Evolutionary conservation across 345 rosid species (phyloP).

Genomic region (Arabis hirsuta): DNA sequence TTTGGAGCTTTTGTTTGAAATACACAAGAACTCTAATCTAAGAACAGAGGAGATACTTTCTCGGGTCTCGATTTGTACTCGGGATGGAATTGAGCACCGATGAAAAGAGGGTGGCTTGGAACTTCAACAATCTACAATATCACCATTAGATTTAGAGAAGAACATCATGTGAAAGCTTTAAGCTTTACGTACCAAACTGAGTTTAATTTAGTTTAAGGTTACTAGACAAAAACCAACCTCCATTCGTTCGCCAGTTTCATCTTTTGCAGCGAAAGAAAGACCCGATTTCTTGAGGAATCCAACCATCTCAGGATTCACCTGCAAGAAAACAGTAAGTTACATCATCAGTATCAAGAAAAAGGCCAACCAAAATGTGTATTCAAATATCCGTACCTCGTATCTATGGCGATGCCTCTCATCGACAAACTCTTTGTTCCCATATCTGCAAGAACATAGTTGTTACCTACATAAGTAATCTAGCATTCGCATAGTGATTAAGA

Average conservation of each 20-base stretch:
- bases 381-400: slow-evolving; percentile 72
- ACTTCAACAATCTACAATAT: slow-evolving; percentile 62
- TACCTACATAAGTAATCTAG: slow-evolving; percentile 3
- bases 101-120: slow-evolving; percentile 65
- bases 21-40: slow-evolving; percentile 51
- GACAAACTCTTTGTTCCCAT: slow-evolving; percentile 65
- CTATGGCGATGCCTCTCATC: slow-evolving; percentile 97
- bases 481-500: not conserved
- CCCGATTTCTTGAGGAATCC: slow-evolving; percentile 69
- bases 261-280: slow-evolving; percentile 86
- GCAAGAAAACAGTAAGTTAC: slow-evolving; percentile 51
- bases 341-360: slow-evolving; percentile 1
- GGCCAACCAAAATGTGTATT: not conserved
- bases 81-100: slow-evolving; percentile 92
- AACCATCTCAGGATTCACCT: slow-evolving; percentile 93
- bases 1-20: not conserved
- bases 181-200: not conserved
- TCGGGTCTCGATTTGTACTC: slow-evolving; percentile 95
- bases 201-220: not conserved
- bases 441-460: slow-evolving; percentile 48
- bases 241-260: slow-evolving; percentile 85
- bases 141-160: not conserved
- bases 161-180: slow-evolving; percentile 6
- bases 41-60: slow-evolving; percentile 59
- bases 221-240: slow-evolving; percentile 55